Conservation (phyloP, 306 rosid genomes). For the Citrullus mucosospermus region DNA sequence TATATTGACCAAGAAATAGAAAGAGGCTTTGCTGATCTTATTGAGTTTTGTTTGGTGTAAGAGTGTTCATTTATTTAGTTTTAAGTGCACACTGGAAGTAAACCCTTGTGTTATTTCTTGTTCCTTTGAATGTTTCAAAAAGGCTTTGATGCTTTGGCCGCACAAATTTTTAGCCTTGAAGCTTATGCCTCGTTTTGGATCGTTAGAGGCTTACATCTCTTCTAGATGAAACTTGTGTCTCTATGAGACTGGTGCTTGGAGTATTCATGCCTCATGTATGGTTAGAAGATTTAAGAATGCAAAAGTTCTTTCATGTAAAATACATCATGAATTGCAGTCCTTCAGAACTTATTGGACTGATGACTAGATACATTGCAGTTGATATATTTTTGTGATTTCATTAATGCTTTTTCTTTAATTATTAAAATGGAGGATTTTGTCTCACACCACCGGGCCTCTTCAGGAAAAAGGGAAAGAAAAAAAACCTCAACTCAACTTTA, state of each 20-base stretch:
- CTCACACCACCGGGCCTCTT: not conserved
- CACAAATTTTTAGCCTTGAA: not conserved
- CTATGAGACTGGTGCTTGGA: not conserved
- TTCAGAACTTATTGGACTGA: not conserved
- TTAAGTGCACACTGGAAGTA: not conserved
- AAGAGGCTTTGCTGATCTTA: not conserved
- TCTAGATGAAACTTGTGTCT: not conserved
- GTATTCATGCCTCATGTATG: not conserved
- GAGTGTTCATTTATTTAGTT: not conserved
- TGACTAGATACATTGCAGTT: not conserved
- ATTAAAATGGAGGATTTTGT: not conserved
- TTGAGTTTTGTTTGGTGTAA: not conserved
- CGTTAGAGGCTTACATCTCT: not conserved
- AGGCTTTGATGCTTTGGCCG: not conserved
- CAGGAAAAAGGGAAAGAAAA: not conserved
- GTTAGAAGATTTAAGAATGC: not conserved
- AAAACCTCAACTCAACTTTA: not conserved
- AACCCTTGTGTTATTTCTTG: not conserved
- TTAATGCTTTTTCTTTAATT: too few relatives aligned
- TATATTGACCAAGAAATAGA: not conserved
- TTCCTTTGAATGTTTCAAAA: not conserved
- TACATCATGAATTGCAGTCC: not conserved
- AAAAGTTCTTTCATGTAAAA: not conserved
- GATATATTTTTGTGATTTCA: not conserved
- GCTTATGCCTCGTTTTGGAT: not conserved